Base-by-base conservation (phyloP, 202 grass and related monocot species). In the Carex sylvatica region DNA sequence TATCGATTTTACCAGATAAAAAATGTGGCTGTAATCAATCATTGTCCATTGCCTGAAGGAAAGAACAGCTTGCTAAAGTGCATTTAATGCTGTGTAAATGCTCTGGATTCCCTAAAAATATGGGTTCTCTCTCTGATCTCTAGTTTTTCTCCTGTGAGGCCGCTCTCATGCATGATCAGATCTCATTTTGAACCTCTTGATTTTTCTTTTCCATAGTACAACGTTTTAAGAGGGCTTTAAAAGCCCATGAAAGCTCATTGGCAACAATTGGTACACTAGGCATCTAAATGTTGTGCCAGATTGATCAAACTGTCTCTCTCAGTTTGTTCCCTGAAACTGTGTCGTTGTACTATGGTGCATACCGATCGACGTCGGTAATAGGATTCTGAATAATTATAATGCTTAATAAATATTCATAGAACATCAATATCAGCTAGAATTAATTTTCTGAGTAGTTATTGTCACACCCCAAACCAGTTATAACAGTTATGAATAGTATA, bases 81-180 rank as follows among this genome's bases (percentile, higher is more conserved):
- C 42, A 82, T 68, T 68, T 6, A 81, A 42, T 49, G 47, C 38
- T 18, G 22, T 47, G 59, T 49, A 46, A 16, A 65, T 82, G 60
- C 61, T 55, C 14, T 28, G 44, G 5, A 7, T 82, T 82, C 80
- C 80, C 80, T 70, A 24, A n/a, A 66, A 16, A 52, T 6, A 35
- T 68, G 80, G 80, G 80, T 16, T 69, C 42, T 82, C 40, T 82
- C 16, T 82, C 38, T 40, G 38, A 53, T 82, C 62, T 68, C 80
- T 52, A 28, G 28, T 70, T 82, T 82, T 59, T 59, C 52, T 59
- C 52, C 8, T 59, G 15, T 77, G 74, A 77, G 16, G 28, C 52
- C 52, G 19, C 52, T 77, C 5, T 77, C 74, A 77, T 77, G 73
- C 73, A 33, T 71, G 38, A 71, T 74, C 71, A 49, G 12, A 74